Base-by-base conservation (phyloP, 164 flowering plant genomes). In the Vitis rupestris region DNA sequence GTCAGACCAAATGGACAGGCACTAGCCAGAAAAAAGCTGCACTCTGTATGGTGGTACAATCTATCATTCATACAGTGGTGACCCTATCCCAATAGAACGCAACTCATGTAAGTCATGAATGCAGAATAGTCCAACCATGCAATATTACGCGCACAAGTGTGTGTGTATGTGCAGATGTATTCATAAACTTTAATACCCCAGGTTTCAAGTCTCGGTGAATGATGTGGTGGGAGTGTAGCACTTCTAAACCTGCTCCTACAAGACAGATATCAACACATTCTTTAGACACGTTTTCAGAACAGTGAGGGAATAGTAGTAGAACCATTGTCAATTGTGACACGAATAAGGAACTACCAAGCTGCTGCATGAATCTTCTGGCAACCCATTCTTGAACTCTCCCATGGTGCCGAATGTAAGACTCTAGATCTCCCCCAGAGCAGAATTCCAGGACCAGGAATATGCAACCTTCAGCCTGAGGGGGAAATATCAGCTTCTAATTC, bases 191-290 rank as follows among this genome's bases (percentile, higher is more conserved):
- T 61, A 27, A 31, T 79, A 90, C 95, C 90, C 87, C 85, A 48
- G 91, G 92, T 70, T 90, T 90, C 78, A 88, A 74, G 74, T 90
- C 91, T 19, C 92, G 82, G 61, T 88, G 91, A 51, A 90, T 75
- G 53, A 88, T 75, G 31, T 82, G 82, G 62, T 85, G 83, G 14
- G 74, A 47, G n/a, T 79, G 85, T 50, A 90, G 67, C 51, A 90
- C 78, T 73, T 81, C 68, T 58, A 88, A 74, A 63, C 85, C 95
- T 80, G 89, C 81, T 48, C 88, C 95, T 86, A 77, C 72, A 81
- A 51, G 59, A 72, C 8, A 72, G 10, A 30, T 27, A 50, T 14
- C 61, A 70, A 27, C 50, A 12, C 14, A 9, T 19, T 31, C 44
- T 37, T 37, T 37, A 37, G 44, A 37, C 7, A 37, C 44, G 7